These are phyloP conservation scores for Kernera saxatilis DNA, from an alignment of 345 rosid species.

Conservation along the genomic window DNA sequence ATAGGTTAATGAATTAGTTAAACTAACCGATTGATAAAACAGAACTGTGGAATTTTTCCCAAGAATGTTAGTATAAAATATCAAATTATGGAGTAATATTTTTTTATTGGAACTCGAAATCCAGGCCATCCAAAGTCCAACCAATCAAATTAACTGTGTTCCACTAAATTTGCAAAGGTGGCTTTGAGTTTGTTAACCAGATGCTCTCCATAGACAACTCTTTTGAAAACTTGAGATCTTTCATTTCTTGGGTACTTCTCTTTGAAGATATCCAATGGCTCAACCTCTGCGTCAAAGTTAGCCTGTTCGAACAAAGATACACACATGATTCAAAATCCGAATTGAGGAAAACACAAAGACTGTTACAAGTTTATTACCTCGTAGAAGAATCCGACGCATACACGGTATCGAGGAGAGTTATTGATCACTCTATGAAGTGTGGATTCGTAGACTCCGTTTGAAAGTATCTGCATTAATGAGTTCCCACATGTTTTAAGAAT, in stretches of 20 bases:
- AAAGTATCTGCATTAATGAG: conserved; percentile 48
- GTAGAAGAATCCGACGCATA: conserved; percentile 62
- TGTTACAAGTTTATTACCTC: conserved; percentile 45
- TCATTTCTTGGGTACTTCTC: conserved; percentile 29
- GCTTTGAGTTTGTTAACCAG: conserved; percentile 58
- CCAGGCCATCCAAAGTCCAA: neutral
- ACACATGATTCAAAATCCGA: neutral
- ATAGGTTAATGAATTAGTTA: no score
- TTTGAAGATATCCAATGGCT: conserved; percentile 63
- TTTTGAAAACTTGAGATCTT: conserved; percentile 32
- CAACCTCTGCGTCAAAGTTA: conserved; percentile 55
- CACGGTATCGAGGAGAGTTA: conserved; percentile 47
- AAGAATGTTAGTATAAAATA: neutral
- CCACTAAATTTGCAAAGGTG: conserved; percentile 38
- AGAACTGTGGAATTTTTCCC: no score
- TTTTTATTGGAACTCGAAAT: neutral
- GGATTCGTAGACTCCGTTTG: conserved; percentile 74
- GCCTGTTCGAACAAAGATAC: conserved; percentile 33
- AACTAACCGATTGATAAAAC: no score
- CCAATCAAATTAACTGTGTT: neutral
- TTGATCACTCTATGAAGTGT: conserved; percentile 74
- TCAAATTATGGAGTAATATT: neutral
- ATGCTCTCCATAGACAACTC: conserved; percentile 73
- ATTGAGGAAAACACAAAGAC: neutral
- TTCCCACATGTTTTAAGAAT: conserved; percentile 10